Base-by-base conservation (phyloP, 257 asterid genomes). In the Solanum pimpinellifolium region DNA sequence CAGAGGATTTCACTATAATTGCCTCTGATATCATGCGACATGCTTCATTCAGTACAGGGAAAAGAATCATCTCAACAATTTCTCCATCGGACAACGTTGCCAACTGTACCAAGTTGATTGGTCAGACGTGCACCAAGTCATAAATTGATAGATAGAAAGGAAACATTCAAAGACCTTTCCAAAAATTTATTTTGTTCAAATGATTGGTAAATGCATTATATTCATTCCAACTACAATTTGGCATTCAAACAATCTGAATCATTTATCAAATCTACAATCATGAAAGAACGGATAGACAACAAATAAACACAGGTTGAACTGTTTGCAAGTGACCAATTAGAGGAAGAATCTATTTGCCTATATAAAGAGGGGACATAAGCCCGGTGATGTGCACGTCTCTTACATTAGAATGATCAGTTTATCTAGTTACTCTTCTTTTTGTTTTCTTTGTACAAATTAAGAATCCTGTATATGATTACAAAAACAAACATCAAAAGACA, bases 41-140 rank as follows among this genome's bases (percentile, higher is more conserved):
- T 1, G 99, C 98, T 95, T 97, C 99, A 7, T 97, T 97, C 91
- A 97, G 98, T 90, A 95, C 99, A 1, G 99, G 98, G 90, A 97
- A 96, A 95, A 97, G 94, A 85, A 94, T 92, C 98, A 97, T 97
- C 94, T 97, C 99, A 89, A 95, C 92, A 21, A 97, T 95, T 85
- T 97, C 99, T 90, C 95, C 93, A 29, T 96, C 98, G 1, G 95
- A 92, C 69, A 96, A 29, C 74, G 91, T 93, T 37, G 93, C 86
- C 89, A 97, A 87, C 99, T 97, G 91, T 84, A 68, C 13, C 87
- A 83, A 88, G 42, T 68, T 62, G 83, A 83, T 75, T 75, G 56
- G 41, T 75, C 56, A 75, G 56, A 75, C 3, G 11, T 75, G 56
- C 21, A 75, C 11, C 5, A 7, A 21, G 12, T 37, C 83, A 75